Base-by-base conservation (phyloP, 176 grass and related monocot genomes). In the Avena atlantica region DNA sequence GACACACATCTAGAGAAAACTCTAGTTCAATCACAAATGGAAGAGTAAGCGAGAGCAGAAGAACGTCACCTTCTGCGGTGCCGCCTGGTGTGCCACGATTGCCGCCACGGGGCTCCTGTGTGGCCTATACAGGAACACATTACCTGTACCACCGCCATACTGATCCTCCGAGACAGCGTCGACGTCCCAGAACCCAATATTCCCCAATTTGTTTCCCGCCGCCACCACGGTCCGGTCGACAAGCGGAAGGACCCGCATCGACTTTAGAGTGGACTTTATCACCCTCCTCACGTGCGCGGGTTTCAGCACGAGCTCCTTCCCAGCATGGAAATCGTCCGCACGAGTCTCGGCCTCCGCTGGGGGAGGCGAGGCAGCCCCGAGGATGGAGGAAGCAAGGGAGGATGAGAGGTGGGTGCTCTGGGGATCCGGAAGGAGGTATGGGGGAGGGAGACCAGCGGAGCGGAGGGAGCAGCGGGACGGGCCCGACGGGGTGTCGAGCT, bases 121-220 rank as follows among this genome's bases (percentile, higher is more conserved):
- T 29, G 95, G 93, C 79, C 62, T 65, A 89, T 91, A 97, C 49
- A 74, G 31, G 73, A 78, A 97, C 74, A 97, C 83, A 58, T 80
- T 80, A 37, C 90, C 85, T 17, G 60, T 78, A 76, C 51, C 75
- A 16, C 62, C 71, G 13, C 50, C 82, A 31, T 65, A 80, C 8
- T 56, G 86, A 61, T 69, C 68, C 65, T 81, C 89, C 78, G 60
- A 76, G 6, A 63, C 17, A 14, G 27, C 19, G 75, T 93, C 92
- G 57, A 91, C 91, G 75, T 97, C 89, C 93, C 95, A 95, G 78
- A 93, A 93, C n/a, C 91, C 95, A 13, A 98, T 14, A 56, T 93
- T 24, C 45, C 95, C 93, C 8, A 83, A 1, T 45, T 74, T 92
- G 80, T 90, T 76, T 16, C 93, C 95, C 1, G 78, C 73, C 12